A percentile compares a stretch with the other conserved stretches of the same genome.
Conservation (phyloP, 495 filamentous ascomycete species). For the Cudoniella acicularis region DNA sequence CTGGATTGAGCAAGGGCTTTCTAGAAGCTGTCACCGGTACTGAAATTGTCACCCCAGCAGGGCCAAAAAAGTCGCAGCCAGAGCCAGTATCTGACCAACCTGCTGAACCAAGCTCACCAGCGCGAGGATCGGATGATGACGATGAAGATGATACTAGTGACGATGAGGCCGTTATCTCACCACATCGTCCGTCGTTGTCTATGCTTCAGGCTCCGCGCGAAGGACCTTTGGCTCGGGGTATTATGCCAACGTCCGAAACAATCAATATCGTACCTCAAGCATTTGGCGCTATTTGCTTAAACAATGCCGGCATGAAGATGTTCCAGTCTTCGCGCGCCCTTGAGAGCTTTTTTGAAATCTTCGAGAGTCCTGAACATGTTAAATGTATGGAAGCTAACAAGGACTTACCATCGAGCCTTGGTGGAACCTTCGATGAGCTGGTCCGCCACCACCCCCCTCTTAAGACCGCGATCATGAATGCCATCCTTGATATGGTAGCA, state of each 20-base stretch:
- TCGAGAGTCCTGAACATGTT: slow-evolving; percentile 86
- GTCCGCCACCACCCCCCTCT: slow-evolving; percentile 87
- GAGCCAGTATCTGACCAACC: not conserved
- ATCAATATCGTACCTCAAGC: slow-evolving; percentile 81
- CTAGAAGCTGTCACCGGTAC: slow-evolving; percentile 72
- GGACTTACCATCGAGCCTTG: slow-evolving; percentile 61
- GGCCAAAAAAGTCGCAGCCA: slow-evolving; percentile 11
- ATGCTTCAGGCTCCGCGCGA: slow-evolving; percentile 37
- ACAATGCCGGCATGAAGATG: slow-evolving; percentile 80
- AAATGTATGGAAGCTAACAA: slow-evolving; percentile 72
- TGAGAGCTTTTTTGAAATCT: slow-evolving; percentile 86
- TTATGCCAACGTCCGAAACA: slow-evolving; percentile 79
- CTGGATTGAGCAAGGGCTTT: slow-evolving; percentile 80
- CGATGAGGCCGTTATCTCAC: slow-evolving; percentile 7
- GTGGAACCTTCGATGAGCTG: slow-evolving; percentile 87
- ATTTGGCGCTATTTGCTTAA: slow-evolving; percentile 91
- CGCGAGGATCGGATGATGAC: slow-evolving; percentile 9
- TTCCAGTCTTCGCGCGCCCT: slow-evolving; percentile 81
- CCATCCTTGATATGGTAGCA: slow-evolving; percentile 77
- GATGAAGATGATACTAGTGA: slow-evolving; percentile 8
- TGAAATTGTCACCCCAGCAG: slow-evolving; percentile 19
- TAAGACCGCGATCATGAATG: slow-evolving; percentile 71
- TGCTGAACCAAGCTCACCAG: slow-evolving; percentile 9
- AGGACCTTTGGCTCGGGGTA: slow-evolving; percentile 60
- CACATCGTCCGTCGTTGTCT: slow-evolving; percentile 8